Evolutionary conservation across 2,329 filamentous ascomycete genomes (phyloP).

Genomic region (Apiospora saccharicola): DNA sequence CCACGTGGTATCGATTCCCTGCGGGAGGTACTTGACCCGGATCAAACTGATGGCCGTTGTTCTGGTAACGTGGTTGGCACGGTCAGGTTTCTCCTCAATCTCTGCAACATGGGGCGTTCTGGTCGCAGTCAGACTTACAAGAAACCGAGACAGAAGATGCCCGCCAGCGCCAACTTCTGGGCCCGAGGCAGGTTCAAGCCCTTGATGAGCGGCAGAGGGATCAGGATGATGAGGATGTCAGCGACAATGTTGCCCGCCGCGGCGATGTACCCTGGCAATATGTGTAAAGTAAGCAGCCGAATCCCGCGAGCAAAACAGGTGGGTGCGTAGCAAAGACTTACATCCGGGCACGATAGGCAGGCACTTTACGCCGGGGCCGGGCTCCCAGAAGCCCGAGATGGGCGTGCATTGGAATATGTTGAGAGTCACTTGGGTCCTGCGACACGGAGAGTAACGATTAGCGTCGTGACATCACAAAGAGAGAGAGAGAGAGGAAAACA

Average conservation of each 20-base stretch:
- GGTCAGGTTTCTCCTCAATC: background rate
- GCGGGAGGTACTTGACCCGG: background rate
- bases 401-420: background rate
- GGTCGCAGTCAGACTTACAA: background rate
- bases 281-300: too few species aligned
- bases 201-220: background rate
- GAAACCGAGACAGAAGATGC: slow-evolving; percentile 15
- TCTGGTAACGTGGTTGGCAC: background rate
- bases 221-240: background rate
- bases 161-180: background rate
- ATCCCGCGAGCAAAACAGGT: background rate
- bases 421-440: background rate
- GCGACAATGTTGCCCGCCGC: slow-evolving; percentile 13
- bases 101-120: background rate
- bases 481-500: too few species aligned
- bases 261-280: slow-evolving; percentile 5
- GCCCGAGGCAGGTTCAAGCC: background rate
- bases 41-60: background rate
- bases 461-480: background rate
- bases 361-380: background rate
- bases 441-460: background rate
- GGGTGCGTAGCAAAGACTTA: background rate
- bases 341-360: background rate
- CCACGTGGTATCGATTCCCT: background rate
- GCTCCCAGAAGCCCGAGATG: slow-evolving; percentile 21